A percentile compares a stretch with the other conserved stretches of the same genome.
Conservation (phyloP, 208 protist genomes). For the Crithidia brevicula region DNA sequence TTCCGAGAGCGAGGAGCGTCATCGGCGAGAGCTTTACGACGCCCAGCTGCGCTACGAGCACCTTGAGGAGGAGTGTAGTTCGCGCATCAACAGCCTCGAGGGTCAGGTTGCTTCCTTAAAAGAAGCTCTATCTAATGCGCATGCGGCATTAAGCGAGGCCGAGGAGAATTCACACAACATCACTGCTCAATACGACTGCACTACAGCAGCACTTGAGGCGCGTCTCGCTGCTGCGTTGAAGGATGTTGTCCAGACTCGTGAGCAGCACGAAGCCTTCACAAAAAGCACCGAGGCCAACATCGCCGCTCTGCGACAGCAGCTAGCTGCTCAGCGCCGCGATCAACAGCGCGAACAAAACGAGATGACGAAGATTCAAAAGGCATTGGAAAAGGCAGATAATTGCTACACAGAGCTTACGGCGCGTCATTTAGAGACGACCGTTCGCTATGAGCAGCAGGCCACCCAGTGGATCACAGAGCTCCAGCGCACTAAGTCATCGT, state of each 20-base stretch:
- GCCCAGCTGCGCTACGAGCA: neutral
- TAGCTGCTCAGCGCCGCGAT: too few species aligned
- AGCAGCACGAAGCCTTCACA: neutral
- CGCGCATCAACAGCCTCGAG: neutral
- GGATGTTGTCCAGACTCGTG: neutral
- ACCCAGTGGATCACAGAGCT: too few species aligned
- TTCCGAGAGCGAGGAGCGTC: slow-evolving; percentile 20
- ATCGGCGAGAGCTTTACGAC: neutral
- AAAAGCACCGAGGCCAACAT: neutral
- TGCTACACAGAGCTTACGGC: neutral
- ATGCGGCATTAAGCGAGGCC: neutral
- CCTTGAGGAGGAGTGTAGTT: neutral
- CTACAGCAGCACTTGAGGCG: neutral
- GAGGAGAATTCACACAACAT: neutral
- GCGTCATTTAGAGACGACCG: neutral
- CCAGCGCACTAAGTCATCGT: neutral
- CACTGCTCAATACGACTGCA: neutral
- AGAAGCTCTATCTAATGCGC: neutral
- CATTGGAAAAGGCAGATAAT: neutral
- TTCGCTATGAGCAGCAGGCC: neutral
- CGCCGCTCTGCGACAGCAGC: neutral
- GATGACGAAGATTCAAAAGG: neutral
- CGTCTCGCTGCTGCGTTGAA: neutral
- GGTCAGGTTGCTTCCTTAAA: neutral
- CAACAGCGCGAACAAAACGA: neutral